These are phyloP conservation scores for Verticillium nonalfalfae DNA, from an alignment of 2,329 filamentous ascomycete genomes.

Conservation along the genomic window DNA sequence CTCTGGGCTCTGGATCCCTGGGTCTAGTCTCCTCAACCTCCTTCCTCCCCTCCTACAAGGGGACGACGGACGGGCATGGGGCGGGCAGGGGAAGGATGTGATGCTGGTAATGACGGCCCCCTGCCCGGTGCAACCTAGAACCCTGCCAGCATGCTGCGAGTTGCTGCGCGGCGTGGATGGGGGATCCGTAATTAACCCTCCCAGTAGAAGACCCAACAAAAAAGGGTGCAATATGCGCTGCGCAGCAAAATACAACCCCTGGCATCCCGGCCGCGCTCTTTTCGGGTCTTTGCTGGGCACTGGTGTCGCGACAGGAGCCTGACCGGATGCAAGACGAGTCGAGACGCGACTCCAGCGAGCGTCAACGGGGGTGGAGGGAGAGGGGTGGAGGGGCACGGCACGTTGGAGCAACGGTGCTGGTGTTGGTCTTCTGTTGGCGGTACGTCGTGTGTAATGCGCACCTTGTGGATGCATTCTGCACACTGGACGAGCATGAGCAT, in stretches of 20 bases:
- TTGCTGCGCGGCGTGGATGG: background rate
- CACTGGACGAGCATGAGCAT: background rate
- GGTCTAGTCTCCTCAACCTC: background rate
- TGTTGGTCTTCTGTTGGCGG: background rate
- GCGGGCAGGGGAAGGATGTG: background rate
- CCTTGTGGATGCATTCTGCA: background rate
- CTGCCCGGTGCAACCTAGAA: background rate
- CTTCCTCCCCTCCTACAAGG: background rate
- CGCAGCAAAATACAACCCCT: background rate
- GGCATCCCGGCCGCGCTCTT: background rate
- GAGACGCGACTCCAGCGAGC: background rate
- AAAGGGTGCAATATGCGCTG: background rate
- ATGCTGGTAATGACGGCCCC: background rate
- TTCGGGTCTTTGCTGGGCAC: background rate
- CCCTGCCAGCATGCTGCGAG: background rate
- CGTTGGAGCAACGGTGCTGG: background rate
- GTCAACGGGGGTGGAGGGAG: background rate
- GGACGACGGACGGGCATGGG: background rate
- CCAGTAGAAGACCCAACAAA: background rate
- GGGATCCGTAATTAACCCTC: slow-evolving; percentile 1
- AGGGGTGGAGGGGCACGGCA: background rate
- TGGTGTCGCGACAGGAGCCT: background rate
- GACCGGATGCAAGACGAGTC: background rate
- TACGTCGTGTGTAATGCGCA: background rate
- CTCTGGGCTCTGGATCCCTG: background rate